These are phyloP conservation scores for Linnemannia elongata DNA, from an alignment of 192 early-diverging fungal genomes.

Conservation along the genomic window DNA sequence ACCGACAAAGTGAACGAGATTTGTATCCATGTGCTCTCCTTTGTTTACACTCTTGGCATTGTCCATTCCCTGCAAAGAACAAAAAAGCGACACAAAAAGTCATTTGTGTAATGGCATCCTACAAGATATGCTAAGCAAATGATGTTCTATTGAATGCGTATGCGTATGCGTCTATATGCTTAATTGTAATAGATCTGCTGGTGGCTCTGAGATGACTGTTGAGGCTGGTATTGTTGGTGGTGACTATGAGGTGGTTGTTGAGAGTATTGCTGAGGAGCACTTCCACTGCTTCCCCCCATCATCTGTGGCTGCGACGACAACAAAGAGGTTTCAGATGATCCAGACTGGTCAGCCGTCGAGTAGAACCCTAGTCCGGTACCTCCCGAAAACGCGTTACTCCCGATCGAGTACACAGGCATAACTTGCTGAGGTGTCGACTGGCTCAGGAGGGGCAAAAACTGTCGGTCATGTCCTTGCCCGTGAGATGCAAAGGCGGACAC, in stretches of 20 bases:
- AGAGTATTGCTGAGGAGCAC: background rate
- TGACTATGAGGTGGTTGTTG: background rate
- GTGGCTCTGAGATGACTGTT: slow-evolving; percentile 4
- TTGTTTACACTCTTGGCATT: no score
- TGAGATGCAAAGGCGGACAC: background rate
- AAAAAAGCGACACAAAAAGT: no score
- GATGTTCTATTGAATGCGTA: background rate
- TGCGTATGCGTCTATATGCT: background rate
- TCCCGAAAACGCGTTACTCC: background rate
- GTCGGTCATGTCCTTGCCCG: no score
- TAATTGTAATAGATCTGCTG: background rate
- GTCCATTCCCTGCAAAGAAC: no score
- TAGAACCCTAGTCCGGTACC: background rate
- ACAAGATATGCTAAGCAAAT: background rate
- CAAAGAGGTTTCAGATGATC: background rate
- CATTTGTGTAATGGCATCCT: no score
- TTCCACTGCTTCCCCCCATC: background rate
- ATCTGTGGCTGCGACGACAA: background rate
- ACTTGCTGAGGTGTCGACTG: background rate
- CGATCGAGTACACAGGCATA: background rate
- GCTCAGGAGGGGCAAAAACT: no score
- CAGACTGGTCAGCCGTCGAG: background rate
- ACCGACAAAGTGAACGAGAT: no score
- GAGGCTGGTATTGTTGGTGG: slow-evolving; percentile 10
- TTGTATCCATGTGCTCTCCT: no score